Evolutionary conservation across 148 eudicot species (phyloP), one percentile per base, ranked within the genome.

Genomic region (Cornus suecica): DNA sequence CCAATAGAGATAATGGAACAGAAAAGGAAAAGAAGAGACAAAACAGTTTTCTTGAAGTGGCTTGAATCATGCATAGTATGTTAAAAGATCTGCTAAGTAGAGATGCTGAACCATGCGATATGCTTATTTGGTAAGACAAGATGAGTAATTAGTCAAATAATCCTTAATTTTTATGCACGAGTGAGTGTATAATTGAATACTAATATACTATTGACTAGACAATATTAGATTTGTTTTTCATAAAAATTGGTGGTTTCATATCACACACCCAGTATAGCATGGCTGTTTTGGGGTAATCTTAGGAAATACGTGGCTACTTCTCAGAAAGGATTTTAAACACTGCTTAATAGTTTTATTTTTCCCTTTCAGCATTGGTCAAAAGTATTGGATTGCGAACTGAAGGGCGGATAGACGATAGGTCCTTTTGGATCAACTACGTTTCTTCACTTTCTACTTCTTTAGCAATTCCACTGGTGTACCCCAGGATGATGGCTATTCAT

Each of bases 381-480:
- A 90, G 97, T 84, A 80, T 74, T 37, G 99, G 97, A 25, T 83
- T 95, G 80, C 87, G 97, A 65, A 83, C 83, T 83, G 97, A 92
- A 68, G 99, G 93, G 45, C 86, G 97, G 70, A 77, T 92, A 66
- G 99, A 95, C 75, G 93, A 91, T 80, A 90, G 99, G 81, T 89
- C 97, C 73, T 88, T 78, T 52, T 95, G 99, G 99, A 87, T 89
- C 72, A 92, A 84, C 84, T 86, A 89, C 74, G 99, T 85, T 58
- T 89, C 97, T 72, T 88, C 92, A 64, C 80, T 95, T 75, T 89
- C 97, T 67, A 84, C 93, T 72, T 84, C 91, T 54, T 79, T 91
- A 90, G 94, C 95, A 65, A 87, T 95, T 65, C 99, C 99, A n/a
- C 82, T 95, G 77, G 97, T 95, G 68, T 95, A 89, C 84, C 99